Percentiles rank a stretch among this genome's conserved stretches.
These are phyloP conservation scores for Piper betle DNA, from an alignment of 164 flowering plant species.

Conservation along the genomic window DNA sequence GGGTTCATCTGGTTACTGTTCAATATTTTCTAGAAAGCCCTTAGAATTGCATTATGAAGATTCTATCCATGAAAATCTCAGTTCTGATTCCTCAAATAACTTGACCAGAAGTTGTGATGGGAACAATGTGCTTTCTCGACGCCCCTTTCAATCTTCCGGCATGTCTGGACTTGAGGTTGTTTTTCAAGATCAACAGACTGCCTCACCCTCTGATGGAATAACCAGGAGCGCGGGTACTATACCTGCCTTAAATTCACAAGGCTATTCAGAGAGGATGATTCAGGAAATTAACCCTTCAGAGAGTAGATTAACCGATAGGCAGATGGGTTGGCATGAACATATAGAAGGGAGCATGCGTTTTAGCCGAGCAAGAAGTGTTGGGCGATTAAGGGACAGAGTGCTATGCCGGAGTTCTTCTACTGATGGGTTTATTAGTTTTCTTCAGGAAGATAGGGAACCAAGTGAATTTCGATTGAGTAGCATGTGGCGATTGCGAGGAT, in stretches of 20 bases:
- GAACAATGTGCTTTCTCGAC: slow-evolving; percentile 1
- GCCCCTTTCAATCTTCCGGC: slow-evolving; percentile 13
- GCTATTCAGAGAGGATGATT: slow-evolving; percentile 21
- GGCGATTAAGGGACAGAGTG: slow-evolving; percentile 94
- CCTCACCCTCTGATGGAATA: slow-evolving; percentile 13
- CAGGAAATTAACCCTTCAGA: slow-evolving; percentile 25
- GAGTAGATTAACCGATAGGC: slow-evolving; percentile 32
- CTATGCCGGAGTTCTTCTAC: slow-evolving; percentile 65
- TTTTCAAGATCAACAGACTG: slow-evolving; percentile 10
- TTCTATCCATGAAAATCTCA: slow-evolving; percentile 13
- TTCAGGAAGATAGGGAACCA: slow-evolving; percentile 39
- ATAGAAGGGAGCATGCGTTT: slow-evolving; percentile 64
- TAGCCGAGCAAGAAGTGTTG: slow-evolving; percentile 84
- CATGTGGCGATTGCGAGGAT: slow-evolving; percentile 16
- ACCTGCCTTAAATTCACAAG: slow-evolving; percentile 12
- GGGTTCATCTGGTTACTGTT: slow-evolving; percentile 50
- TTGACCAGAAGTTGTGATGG: slow-evolving; percentile 18
- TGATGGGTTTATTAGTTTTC: slow-evolving; percentile 38
- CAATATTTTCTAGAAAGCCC: slow-evolving; percentile 34
- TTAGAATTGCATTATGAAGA: slow-evolving; percentile 30
- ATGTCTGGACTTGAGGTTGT: slow-evolving; percentile 13
- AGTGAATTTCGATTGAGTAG: slow-evolving; percentile 25
- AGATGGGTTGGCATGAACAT: slow-evolving; percentile 55
- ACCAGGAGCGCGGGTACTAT: slow-evolving; percentile 12
- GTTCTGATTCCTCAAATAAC: slow-evolving; percentile 10